Base-by-base conservation (phyloP, 2,329 filamentous ascomycete species). In the Arthrobotrys sinensis region DNA sequence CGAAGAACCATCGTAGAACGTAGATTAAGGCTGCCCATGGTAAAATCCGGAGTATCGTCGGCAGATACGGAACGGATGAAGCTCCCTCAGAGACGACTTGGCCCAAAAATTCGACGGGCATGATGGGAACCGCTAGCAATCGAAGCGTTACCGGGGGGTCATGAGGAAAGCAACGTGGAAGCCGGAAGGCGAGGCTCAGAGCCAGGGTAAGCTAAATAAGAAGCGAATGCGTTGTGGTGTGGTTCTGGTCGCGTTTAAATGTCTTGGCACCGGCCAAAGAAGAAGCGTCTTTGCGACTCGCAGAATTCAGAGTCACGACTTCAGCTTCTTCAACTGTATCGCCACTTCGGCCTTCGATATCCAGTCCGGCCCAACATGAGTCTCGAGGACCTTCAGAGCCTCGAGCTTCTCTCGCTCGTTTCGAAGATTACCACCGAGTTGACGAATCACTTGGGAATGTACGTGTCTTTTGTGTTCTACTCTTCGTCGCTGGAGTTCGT, bases 401-500 rank as follows among this genome's bases (percentile, higher is more conserved):
- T 99, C 83, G 96, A 99, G 88, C 88, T 96, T 79, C 89, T 99
- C 67, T 97, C 94, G 82, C 91, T 99, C 83, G 94, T 98, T 71
- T 96, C 93, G 63, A 97, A 95, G 85, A 93, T 99, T 82, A 94
- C 94, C 12, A 95, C 92, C 16, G 96, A 99, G 85, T 88, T 99
- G 66, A 92, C 97, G 82, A 99, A 99, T 83, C 93, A 99, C 85
- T 86, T 98, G 76, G 93, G 94, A 70, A 90, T 97, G 65, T 69
- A 79, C 24, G 77, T 79, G 48, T 55, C 12, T 36, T 21, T 28
- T 28, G 24, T 28, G 4, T 28, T 2, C 8, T 19, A 28, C 14
- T 36, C 5, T 12, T 8, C 8, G 19, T 66, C 40, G 2, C 7
- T 52, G 3, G 32, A 34, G 10, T 14, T 16, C 36, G 14, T 50